Evolutionary conservation across 352 stramenopile genomes (phyloP).

Genomic region (Pythium phragmitis): DNA sequence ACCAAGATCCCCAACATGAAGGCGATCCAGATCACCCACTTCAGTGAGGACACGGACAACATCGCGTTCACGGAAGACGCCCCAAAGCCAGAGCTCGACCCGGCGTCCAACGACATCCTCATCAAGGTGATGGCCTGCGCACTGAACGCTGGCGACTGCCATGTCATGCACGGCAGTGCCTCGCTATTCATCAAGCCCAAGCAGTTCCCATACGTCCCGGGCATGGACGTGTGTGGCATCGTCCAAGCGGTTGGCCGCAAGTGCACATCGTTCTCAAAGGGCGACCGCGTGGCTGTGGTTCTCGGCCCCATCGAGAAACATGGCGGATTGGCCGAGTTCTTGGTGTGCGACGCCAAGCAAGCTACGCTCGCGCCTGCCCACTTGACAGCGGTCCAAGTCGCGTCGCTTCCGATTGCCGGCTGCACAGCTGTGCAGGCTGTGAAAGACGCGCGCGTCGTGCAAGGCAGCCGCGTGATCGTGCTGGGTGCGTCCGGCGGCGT

Average conservation of each 20-base stretch:
- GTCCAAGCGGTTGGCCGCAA: slow-evolving; percentile 32
- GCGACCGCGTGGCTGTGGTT: slow-evolving; percentile 36
- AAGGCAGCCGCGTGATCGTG: slow-evolving; percentile 67
- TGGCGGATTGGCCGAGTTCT: slow-evolving; percentile 39
- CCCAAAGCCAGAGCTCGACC: slow-evolving; percentile 22
- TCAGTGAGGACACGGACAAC: slow-evolving; percentile 27
- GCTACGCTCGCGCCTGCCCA: slow-evolving; percentile 26
- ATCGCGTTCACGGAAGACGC: slow-evolving; percentile 28
- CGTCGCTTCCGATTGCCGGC: slow-evolving; percentile 33
- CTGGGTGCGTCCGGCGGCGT: slow-evolving; percentile 78
- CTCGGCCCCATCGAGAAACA: slow-evolving; percentile 22
- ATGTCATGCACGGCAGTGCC: slow-evolving; percentile 36
- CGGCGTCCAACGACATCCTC: slow-evolving; percentile 27
- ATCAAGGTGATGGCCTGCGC: slow-evolving; percentile 33
- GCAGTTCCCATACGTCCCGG: slow-evolving; percentile 40
- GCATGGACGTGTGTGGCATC: slow-evolving; percentile 44
- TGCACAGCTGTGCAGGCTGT: slow-evolving; percentile 36
- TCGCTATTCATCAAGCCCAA: slow-evolving; percentile 42
- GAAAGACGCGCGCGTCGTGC: slow-evolving; percentile 30
- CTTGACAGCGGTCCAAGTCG: slow-evolving; percentile 28
- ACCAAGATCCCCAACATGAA: slow-evolving; percentile 29
- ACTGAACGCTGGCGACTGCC: slow-evolving; percentile 38
- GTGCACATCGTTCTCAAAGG: slow-evolving; percentile 29
- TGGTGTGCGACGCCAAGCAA: slow-evolving; percentile 25
- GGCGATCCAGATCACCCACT: slow-evolving; percentile 39